Conservation (phyloP, 495 filamentous ascomycete species). For the Physcia stellaris region DNA sequence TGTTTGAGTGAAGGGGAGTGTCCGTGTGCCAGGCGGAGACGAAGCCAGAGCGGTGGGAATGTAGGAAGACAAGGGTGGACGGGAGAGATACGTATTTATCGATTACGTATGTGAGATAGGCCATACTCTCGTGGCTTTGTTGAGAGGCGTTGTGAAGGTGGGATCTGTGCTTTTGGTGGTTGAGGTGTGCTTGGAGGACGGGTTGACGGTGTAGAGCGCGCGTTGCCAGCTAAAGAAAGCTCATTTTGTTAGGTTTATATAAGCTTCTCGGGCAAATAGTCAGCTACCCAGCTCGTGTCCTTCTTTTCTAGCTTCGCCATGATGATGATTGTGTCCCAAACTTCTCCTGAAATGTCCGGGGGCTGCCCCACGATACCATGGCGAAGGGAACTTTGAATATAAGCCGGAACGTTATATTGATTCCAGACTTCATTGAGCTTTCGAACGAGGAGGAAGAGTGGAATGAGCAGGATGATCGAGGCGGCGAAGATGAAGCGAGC, state of each 20-base stretch:
- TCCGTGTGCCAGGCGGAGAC: constrained; percentile 30
- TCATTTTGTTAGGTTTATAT: background rate
- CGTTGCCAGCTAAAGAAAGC: constrained; percentile 27
- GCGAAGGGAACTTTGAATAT: constrained; percentile 24
- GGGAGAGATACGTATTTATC: constrained; percentile 35
- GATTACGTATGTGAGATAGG: constrained; percentile 38
- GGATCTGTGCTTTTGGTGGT: constrained; percentile 29
- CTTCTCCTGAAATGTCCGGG: constrained; percentile 2
- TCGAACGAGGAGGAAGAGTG: constrained; percentile 24
- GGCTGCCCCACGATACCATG: constrained; percentile 16
- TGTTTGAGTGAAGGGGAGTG: constrained; percentile 19
- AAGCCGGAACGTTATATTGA: constrained; percentile 32
- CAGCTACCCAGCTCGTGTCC: constrained; percentile 26
- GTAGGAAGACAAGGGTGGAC: constrained; percentile 33
- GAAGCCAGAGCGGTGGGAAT: constrained; percentile 29
- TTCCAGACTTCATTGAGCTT: constrained; percentile 28
- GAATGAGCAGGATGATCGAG: constrained; percentile 19
- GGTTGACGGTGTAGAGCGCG: constrained; percentile 46
- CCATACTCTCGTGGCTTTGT: constrained; percentile 35
- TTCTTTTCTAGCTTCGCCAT: constrained; percentile 26
- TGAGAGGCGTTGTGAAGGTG: constrained; percentile 23
- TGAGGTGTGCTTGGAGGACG: too few relatives aligned
- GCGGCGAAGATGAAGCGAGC: constrained; percentile 24
- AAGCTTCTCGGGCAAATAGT: constrained; percentile 29
- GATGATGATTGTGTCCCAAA: constrained; percentile 24